Base-by-base conservation (phyloP, 75 land plant genomes). In the Adiantum capillusveneris region DNA sequence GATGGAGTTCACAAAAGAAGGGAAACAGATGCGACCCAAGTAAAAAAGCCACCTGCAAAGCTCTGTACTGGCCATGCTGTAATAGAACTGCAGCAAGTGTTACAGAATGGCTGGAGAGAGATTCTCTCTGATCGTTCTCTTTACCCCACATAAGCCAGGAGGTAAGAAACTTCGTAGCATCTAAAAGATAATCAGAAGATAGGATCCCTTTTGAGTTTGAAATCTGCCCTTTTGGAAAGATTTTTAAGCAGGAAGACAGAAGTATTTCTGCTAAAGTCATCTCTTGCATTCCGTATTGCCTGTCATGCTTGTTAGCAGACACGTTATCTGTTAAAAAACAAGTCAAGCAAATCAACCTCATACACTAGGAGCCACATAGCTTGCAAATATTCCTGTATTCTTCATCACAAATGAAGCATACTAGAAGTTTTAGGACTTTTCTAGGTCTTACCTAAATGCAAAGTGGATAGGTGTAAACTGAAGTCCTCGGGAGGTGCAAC, bases 41-140 rank as follows among this genome's bases (percentile, higher is more conserved):
- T 41, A 9, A 14, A n/a, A 46, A 17, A 46, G 50, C 30, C 51
- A 88, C 98, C 98, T 94, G 82, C 66, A 81, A 81, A 64, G 82
- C 81, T 39, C 83, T 63, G 68, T 77, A 88, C 49, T 93, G 98
- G 18, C 84, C 82, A 77, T 88, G 81, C 53, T 65, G 66, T 39
- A 93, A 73, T 30, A 88, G 65, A 31, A 72, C 57, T 13, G 60
- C 21, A 9, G 92, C 75, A 42, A 93, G 72, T 17, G 80, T 60
- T 28, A 76, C 73, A 42, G 75, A 49, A 60, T 68, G 80, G 28
- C 64, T 51, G 27, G 81, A 72, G 50, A 73, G 71, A n/a, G 48
- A 19, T 53, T 60, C 29, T 55, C 56, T 55, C 25, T 69, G 66
- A 44, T 76, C 58, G 17, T 63, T 67, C 52, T 56, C 39, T 22